Percentiles rank a stretch among this genome's conserved stretches.
Evolutionary conservation across 805 yeast species (phyloP).

Genomic region (Suhomyces sp.): DNA sequence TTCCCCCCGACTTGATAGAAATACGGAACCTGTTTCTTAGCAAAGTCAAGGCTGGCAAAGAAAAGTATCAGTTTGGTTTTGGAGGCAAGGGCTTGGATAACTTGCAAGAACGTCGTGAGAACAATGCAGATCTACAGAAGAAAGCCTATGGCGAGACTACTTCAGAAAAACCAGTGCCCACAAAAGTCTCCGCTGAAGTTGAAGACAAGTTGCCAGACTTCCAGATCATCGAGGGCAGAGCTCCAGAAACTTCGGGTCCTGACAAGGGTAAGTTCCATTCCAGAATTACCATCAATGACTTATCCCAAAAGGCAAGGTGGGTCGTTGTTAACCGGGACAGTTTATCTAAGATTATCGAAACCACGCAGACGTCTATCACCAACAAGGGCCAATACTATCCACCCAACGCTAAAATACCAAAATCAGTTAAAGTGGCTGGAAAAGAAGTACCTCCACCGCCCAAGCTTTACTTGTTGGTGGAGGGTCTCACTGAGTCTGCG

Average conservation of each 20-base stretch:
- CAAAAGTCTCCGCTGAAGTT: conserved; percentile 2
- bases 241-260: conserved; percentile 54
- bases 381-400: conserved; percentile 72
- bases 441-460: conserved; percentile 56
- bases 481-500: conserved; percentile 60
- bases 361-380: conserved; percentile 74
- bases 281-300: conserved; percentile 73
- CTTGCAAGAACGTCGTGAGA: conserved; percentile 59
- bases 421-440: conserved; percentile 48
- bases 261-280: conserved; percentile 60
- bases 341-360: conserved; percentile 60
- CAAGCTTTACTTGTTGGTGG: conserved; percentile 73
- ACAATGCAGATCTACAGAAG: conserved; percentile 48
- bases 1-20: conserved; percentile 48
- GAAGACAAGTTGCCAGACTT: conserved; percentile 35
- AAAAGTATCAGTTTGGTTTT: conserved; percentile 69
- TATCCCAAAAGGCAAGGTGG: conserved; percentile 82
- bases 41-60: conserved; percentile 65
- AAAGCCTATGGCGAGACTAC: conserved; percentile 39
- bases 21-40: conserved; percentile 55
- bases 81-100: conserved; percentile 91
- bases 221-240: conserved; percentile 49
- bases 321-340: conserved; percentile 66
- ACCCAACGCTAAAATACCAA: conserved; percentile 39
- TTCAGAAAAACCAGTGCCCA: neutral